Evolutionary conservation across 257 asterid species (phyloP).

Genomic region (Scutellaria baicalensis): DNA sequence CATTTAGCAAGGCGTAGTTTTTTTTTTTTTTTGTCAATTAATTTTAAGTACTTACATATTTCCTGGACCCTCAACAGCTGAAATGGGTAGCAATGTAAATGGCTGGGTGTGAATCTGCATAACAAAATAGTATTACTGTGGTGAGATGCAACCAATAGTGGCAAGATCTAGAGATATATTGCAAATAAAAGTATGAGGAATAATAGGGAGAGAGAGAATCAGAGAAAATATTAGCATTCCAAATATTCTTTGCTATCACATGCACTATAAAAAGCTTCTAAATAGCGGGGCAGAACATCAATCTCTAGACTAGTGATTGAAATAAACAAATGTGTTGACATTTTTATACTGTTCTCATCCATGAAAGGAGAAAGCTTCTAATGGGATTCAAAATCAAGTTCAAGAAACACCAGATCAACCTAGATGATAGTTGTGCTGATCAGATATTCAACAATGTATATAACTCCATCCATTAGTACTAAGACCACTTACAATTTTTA

Average conservation of each 20-base stretch:
- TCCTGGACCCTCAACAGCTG: constrained; percentile 80
- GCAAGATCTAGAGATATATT: background rate
- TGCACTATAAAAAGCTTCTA: background rate
- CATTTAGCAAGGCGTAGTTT: background rate
- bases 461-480: background rate
- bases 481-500: background rate
- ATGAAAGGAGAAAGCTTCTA: background rate
- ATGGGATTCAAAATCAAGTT: background rate
- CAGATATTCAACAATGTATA: background rate
- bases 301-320: background rate
- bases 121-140: background rate
- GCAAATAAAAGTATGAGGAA: background rate
- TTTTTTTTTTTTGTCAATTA: background rate
- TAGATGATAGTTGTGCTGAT: background rate
- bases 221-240: background rate
- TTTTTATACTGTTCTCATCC: background rate
- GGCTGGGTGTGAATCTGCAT: constrained; percentile 67
- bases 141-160: background rate
- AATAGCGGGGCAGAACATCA: background rate
- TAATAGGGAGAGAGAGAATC: background rate
- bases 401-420: background rate
- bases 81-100: constrained; percentile 57
- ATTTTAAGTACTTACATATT: constrained; percentile 43
- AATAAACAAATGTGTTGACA: background rate
- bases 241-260: background rate